Percentiles rank a stretch among this genome's conserved stretches.
Conservation (phyloP, 306 rosid species). For the Chamaecrista fasciculata region DNA sequence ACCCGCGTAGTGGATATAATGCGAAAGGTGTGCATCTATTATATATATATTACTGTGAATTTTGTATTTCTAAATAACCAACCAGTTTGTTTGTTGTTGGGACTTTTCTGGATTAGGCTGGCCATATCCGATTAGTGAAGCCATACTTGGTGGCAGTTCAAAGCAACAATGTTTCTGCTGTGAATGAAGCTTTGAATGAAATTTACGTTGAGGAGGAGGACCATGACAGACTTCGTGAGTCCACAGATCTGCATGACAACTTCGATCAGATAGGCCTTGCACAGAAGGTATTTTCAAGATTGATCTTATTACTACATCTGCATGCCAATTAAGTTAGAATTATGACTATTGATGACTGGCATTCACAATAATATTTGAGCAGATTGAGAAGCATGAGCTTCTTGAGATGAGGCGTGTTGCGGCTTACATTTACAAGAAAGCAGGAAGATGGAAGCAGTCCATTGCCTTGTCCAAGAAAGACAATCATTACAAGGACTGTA, state of each 20-base stretch:
- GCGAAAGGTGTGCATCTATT: slow-evolving; percentile 58
- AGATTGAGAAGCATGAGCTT: slow-evolving; percentile 88
- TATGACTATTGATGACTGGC: slow-evolving; percentile 18
- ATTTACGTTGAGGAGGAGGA: slow-evolving; percentile 86
- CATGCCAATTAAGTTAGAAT: background rate
- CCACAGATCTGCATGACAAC: slow-evolving; percentile 72
- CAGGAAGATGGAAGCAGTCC: slow-evolving; percentile 92
- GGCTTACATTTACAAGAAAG: slow-evolving; percentile 79
- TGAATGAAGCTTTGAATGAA: slow-evolving; percentile 81
- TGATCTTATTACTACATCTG: too few species aligned
- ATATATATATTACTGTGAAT: background rate
- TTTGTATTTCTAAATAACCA: background rate
- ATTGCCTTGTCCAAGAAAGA: slow-evolving; percentile 86
- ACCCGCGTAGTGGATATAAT: slow-evolving; percentile 81
- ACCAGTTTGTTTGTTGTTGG: slow-evolving; percentile 6
- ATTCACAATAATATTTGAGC: slow-evolving; percentile 14
- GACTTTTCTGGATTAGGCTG: slow-evolving; percentile 49
- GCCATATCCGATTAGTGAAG: slow-evolving; percentile 74
- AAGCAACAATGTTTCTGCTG: slow-evolving; percentile 86
- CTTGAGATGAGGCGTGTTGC: slow-evolving; percentile 94
- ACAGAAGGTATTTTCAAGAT: slow-evolving; percentile 79
- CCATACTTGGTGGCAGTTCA: slow-evolving; percentile 91
- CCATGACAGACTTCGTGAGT: slow-evolving; percentile 81
- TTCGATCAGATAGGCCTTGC: slow-evolving; percentile 87
- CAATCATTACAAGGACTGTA: slow-evolving; percentile 82